Evolutionary conservation across 495 filamentous ascomycete species (phyloP).

Genomic region (Talaromyces liani): DNA sequence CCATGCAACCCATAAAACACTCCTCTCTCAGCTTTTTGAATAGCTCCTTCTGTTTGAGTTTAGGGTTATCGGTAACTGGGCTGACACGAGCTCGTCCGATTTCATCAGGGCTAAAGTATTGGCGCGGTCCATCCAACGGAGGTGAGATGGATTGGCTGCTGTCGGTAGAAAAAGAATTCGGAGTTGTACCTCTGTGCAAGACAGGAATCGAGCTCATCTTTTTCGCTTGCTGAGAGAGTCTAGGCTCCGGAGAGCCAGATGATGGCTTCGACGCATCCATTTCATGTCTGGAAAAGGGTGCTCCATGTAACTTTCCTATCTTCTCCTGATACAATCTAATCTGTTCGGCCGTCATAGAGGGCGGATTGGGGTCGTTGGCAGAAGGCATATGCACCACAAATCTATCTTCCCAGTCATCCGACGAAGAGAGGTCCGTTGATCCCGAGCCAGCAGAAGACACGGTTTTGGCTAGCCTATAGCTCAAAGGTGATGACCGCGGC

Average conservation of each 20-base stretch:
- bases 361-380: slow-evolving; percentile 37
- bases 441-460: slow-evolving; percentile 4
- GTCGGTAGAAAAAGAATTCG: background rate
- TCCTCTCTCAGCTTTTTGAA: slow-evolving; percentile 18
- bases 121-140: slow-evolving; percentile 3
- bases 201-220: slow-evolving; percentile 9
- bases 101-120: slow-evolving; percentile 39
- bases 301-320: slow-evolving; percentile 26
- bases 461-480: slow-evolving; percentile 3
- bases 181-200: background rate
- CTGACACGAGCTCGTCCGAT: slow-evolving; percentile 33
- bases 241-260: slow-evolving; percentile 9
- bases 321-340: slow-evolving; percentile 35
- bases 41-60: slow-evolving; percentile 20
- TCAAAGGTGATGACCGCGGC: slow-evolving; percentile 11
- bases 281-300: slow-evolving; percentile 16
- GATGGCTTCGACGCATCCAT: slow-evolving; percentile 8
- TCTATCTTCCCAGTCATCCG: slow-evolving; percentile 29
- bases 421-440: slow-evolving; percentile 5
- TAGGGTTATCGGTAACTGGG: slow-evolving; percentile 32
- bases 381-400: slow-evolving; percentile 43
- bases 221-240: slow-evolving; percentile 8
- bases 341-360: slow-evolving; percentile 30
- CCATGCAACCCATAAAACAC: slow-evolving; percentile 43
- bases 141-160: background rate